A percentile compares a stretch with the other conserved stretches of the same genome.
phyloP scores from a whole-genome alignment of 768 basidiomycete genomes.

The Cystofilobasidium ferigula region DNA sequence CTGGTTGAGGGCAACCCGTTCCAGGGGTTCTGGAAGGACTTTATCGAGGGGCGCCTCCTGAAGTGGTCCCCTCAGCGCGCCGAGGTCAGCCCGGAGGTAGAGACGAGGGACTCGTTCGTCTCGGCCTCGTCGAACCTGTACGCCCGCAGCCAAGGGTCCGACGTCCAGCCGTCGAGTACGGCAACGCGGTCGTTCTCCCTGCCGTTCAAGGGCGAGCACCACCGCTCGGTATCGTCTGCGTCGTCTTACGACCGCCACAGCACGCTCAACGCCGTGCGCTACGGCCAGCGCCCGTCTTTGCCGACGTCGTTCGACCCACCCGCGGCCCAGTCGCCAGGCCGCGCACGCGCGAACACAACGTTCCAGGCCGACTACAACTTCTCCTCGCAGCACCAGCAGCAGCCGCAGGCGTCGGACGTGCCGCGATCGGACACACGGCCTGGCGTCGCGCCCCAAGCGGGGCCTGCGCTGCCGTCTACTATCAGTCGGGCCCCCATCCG shows the following conservation, averaged over 20 bases:
- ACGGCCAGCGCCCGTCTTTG: constrained; percentile 2
- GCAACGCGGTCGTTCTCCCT: background rate
- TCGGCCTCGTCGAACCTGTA: background rate
- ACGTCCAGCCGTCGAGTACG: background rate
- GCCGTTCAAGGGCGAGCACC: background rate
- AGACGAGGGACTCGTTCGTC: background rate
- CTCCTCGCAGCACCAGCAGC: background rate
- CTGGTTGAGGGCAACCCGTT: constrained; percentile 95
- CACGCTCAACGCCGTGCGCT: background rate
- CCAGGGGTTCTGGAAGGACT: constrained; percentile 79
- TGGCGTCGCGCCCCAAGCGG: background rate
- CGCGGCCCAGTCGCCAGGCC: background rate
- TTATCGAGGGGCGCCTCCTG: constrained; percentile 36
- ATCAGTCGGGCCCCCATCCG: background rate
- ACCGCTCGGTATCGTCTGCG: background rate
- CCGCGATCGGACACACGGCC: too few species aligned
- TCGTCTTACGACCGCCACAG: background rate
- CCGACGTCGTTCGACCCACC: background rate
- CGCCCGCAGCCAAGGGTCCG: background rate
- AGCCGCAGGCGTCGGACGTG: background rate
- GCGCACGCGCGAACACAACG: background rate
- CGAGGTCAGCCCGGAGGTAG: background rate
- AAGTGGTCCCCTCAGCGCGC: constrained; percentile 2
- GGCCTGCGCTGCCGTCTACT: background rate
- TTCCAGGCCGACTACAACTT: background rate